Evolutionary conservation across 2,329 filamentous ascomycete genomes (phyloP).

Genomic region (Zymoseptoria brevis): DNA sequence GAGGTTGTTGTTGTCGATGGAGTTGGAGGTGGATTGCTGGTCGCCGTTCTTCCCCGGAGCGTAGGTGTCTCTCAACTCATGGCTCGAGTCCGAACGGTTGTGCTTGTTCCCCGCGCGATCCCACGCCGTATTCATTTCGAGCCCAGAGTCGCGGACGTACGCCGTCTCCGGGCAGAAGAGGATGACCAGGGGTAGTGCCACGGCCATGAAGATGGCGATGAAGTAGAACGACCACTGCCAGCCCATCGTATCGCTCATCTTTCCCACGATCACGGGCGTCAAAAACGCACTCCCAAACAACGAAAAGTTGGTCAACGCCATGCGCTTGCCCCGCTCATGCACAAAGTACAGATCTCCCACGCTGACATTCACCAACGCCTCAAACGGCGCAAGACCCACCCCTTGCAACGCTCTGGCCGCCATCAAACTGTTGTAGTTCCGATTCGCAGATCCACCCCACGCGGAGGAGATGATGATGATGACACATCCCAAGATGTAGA

Average conservation of each 20-base stretch:
- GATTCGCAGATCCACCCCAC: conserved; percentile 66
- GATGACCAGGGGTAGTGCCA: conserved; percentile 61
- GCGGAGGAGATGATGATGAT: conserved; percentile 65
- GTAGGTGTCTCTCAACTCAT: background rate
- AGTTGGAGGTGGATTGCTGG: background rate
- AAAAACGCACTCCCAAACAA: conserved; percentile 64
- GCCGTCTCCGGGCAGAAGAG: conserved; percentile 81
- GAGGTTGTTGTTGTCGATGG: conserved; percentile 1
- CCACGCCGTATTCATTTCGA: conserved; percentile 60
- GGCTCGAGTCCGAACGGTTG: background rate
- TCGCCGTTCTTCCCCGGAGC: background rate
- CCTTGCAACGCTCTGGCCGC: conserved; percentile 80
- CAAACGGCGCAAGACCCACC: conserved; percentile 77
- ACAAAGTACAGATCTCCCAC: conserved; percentile 89
- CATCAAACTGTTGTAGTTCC: conserved; percentile 63
- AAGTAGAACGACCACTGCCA: conserved; percentile 88
- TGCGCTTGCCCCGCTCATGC: conserved; percentile 70
- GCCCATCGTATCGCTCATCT: conserved; percentile 67
- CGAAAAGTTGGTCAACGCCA: conserved; percentile 71
- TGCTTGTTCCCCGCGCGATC: background rate
- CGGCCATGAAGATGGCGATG: conserved; percentile 72
- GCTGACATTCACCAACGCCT: conserved; percentile 78
- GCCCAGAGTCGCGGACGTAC: conserved; percentile 55
- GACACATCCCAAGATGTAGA: conserved; percentile 69
- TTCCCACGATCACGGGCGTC: conserved; percentile 84